phyloP scores from a whole-genome alignment of 2,329 filamentous ascomycete genomes.

The Septoria petroselini region DNA sequence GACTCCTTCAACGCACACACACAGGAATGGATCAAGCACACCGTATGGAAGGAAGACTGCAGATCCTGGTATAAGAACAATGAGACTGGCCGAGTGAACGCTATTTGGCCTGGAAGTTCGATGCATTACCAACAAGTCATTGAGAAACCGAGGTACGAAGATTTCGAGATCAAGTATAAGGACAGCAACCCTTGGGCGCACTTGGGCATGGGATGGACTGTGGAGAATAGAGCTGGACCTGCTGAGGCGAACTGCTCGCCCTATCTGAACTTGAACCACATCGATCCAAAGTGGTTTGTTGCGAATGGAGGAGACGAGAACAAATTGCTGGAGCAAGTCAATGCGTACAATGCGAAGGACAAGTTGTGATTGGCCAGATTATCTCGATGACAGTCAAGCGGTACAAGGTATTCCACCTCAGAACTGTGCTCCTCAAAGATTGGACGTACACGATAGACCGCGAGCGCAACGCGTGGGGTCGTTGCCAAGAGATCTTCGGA shows the following conservation, averaged over 20 bases:
- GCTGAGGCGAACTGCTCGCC: constrained; percentile 38
- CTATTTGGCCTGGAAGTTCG: constrained; percentile 52
- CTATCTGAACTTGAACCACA: constrained; percentile 41
- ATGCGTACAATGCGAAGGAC: constrained; percentile 19
- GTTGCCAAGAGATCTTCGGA: no score
- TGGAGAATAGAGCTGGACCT: constrained; percentile 30
- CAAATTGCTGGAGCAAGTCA: constrained; percentile 23
- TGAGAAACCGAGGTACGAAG: constrained; percentile 42
- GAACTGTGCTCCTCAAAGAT: no score
- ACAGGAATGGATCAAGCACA: constrained; percentile 49
- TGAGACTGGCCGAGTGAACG: constrained; percentile 45
- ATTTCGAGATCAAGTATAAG: constrained; percentile 44
- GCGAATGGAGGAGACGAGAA: constrained; percentile 31
- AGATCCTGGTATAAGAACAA: constrained; percentile 46
- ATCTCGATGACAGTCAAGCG: no score
- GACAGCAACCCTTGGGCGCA: constrained; percentile 44
- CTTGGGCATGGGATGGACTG: constrained; percentile 44
- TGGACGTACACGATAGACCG: no score
- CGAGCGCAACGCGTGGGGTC: no score
- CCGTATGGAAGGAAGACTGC: constrained; percentile 49
- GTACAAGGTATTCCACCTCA: no score
- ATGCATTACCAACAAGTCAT: constrained; percentile 50
- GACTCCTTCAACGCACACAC: constrained; percentile 46
- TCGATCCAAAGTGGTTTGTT: constrained; percentile 44
- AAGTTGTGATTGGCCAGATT: not conserved